phyloP scores from a whole-genome alignment of 2,329 filamentous ascomycete species.

The Berkeleyomyces rouxiae region DNA sequence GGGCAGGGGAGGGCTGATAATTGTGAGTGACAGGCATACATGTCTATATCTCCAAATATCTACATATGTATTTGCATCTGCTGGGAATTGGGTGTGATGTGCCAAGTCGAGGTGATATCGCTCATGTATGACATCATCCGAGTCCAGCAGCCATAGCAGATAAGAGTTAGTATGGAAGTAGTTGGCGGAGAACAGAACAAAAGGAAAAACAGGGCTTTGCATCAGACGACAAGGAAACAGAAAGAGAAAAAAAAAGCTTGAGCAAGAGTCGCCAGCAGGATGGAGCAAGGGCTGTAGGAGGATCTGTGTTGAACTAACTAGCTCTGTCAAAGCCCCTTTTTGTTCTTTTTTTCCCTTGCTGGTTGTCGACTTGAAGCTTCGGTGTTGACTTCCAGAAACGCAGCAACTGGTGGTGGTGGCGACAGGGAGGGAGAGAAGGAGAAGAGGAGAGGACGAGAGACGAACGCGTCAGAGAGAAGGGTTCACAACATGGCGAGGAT shows the following conservation, averaged over 20 bases:
- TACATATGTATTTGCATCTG: too few relatives aligned
- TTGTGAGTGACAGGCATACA: too few relatives aligned
- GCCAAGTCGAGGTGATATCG: too few relatives aligned
- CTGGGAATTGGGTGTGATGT: too few relatives aligned
- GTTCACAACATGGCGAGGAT: neutral
- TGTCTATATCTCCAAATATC: too few relatives aligned
- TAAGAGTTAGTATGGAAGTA: neutral
- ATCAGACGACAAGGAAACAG: neutral
- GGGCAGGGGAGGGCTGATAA: too few relatives aligned
- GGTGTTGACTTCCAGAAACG: neutral
- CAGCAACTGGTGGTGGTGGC: neutral
- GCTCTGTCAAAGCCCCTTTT: neutral
- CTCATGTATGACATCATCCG: too few relatives aligned
- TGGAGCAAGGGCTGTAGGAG: neutral
- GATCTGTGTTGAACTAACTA: neutral
- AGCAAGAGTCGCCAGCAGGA: neutral
- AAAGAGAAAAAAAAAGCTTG: neutral
- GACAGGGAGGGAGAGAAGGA: neutral
- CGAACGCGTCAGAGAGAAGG: neutral
- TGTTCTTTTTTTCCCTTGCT: neutral
- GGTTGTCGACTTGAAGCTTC: neutral
- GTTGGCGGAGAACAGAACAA: neutral
- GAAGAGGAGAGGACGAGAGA: neutral
- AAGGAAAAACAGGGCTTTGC: neutral
- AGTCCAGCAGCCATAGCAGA: neutral